Conservation (phyloP, 352 stramenopile species). For the Elongisporangium senticosum region DNA sequence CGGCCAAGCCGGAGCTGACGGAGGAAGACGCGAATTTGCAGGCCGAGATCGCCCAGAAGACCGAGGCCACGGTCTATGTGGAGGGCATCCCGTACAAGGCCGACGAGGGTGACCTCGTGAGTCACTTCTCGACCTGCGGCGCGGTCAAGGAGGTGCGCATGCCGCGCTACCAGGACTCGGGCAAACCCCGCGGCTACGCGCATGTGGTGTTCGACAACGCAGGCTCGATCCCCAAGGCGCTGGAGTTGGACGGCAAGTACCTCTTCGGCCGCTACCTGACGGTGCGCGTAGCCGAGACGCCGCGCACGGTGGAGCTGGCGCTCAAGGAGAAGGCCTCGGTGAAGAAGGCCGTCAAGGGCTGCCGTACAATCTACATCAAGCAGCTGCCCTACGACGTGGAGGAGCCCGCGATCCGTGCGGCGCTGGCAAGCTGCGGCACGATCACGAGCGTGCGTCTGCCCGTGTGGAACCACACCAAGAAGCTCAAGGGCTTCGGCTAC, state of each 20-base stretch:
- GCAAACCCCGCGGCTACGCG: conserved; percentile 86
- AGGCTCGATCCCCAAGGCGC: conserved; percentile 62
- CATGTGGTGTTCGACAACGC: conserved; percentile 90
- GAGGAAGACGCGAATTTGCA: conserved; percentile 30
- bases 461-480: conserved; percentile 91
- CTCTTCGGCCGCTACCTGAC: conserved; percentile 88
- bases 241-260: conserved; percentile 87
- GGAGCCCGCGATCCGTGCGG: conserved; percentile 76
- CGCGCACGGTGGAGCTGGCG: conserved; percentile 61
- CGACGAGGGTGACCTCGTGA: conserved; percentile 86
- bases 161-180: conserved; percentile 90
- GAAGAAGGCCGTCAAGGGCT: conserved; percentile 76
- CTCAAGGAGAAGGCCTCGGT: conserved; percentile 60
- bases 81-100: conserved; percentile 94
- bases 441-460: conserved; percentile 92
- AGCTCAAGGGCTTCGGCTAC: conserved; percentile 97
- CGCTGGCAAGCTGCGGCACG: conserved; percentile 82
- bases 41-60: conserved; percentile 68
- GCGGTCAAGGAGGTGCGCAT: conserved; percentile 93
- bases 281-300: conserved; percentile 75
- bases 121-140: conserved; percentile 83
- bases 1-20: conserved; percentile 6
- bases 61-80: conserved; percentile 88
- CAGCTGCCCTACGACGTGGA: conserved; percentile 93
- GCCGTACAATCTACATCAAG: conserved; percentile 92